Base-by-base conservation (phyloP, 345 rosid genomes). In the Toxicodendron radicans region DNA sequence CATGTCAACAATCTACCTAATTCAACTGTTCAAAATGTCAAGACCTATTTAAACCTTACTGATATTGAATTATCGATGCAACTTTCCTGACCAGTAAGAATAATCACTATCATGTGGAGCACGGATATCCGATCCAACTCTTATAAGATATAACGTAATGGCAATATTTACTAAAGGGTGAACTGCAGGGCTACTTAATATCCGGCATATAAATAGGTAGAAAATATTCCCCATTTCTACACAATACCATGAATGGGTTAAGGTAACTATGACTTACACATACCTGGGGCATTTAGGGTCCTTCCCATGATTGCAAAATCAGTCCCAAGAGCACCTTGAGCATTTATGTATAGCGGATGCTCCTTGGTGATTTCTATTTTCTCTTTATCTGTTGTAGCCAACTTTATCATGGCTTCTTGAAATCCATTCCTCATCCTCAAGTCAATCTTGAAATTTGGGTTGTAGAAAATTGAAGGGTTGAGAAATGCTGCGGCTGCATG, bases 231-330 rank as follows among this genome's bases (percentile, higher is more conserved):
- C 64, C 46, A 30, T 66, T 56, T 58, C 32, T 48, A 64, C 68
- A n/a, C 30, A 49, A 70, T 32, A 11, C 11, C 38, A 63, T 72
- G 72, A 69, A 49, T 13, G 27, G 35, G 13, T 53, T 56, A 1
- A 60, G 8, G n/a, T 49, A 48, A 60, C 43, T 4, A 51, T 68
- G 62, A 33, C 53, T 66, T 61, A 49, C 10, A 66, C 75, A 57
- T 80, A 88, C 92, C 90, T 69, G 92, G 89, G 63, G 83, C 69
- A 73, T 89, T 89, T 49, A 89, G 76, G n/a, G 84, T 82, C 76
- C 92, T 85, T 73, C 92, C 92, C 84, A 87, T 76, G 75, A 87
- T 74, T 8, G 93, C 89, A 81, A 89, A 85, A 52, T 87, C 87
- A 2, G 88, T 89, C 73, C 89, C 88, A 10, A 89, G 83, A 51